phyloP scores from a whole-genome alignment of 1,284 basidiomycete species.

The Austroboletus sp. region DNA sequence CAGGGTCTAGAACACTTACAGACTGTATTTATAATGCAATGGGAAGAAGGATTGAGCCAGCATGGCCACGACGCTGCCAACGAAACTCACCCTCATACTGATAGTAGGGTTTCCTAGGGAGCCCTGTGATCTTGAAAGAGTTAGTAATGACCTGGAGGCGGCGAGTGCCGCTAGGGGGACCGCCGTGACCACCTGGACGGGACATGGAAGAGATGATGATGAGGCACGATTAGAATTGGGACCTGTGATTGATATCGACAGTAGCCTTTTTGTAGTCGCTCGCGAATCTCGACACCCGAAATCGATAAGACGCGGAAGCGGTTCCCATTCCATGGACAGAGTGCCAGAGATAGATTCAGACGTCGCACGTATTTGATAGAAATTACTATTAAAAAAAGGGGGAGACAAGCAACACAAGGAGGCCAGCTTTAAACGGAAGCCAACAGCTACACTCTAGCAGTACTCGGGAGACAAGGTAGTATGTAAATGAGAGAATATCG shows the following conservation, averaged over 20 bases:
- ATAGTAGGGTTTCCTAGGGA: conserved; percentile 29
- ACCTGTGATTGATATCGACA: not conserved
- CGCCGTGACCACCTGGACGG: conserved; percentile 4
- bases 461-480: conserved; percentile 28
- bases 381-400: conserved; percentile 24
- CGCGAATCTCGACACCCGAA: not conserved
- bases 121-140: conserved; percentile 25
- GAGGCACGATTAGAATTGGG: no score
- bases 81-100: conserved; percentile 37
- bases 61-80: conserved; percentile 1
- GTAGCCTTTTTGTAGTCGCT: conserved; percentile 9
- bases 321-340: not conserved
- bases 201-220: conserved; percentile 17
- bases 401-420: conserved; percentile 26
- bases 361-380: conserved; percentile 1
- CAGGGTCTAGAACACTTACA: conserved; percentile 17
- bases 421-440: conserved; percentile 25
- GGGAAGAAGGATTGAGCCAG: conserved; percentile 4
- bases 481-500: conserved; percentile 32
- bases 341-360: conserved; percentile 11
- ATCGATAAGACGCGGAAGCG: conserved; percentile 24
- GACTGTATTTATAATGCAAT: conserved; percentile 14
- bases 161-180: conserved; percentile 7
- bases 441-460: conserved; percentile 23
- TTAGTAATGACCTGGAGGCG: conserved; percentile 20